Evolutionary conservation across 2,329 filamentous ascomycete genomes (phyloP).

Genomic region (Cercospora berteroae): DNA sequence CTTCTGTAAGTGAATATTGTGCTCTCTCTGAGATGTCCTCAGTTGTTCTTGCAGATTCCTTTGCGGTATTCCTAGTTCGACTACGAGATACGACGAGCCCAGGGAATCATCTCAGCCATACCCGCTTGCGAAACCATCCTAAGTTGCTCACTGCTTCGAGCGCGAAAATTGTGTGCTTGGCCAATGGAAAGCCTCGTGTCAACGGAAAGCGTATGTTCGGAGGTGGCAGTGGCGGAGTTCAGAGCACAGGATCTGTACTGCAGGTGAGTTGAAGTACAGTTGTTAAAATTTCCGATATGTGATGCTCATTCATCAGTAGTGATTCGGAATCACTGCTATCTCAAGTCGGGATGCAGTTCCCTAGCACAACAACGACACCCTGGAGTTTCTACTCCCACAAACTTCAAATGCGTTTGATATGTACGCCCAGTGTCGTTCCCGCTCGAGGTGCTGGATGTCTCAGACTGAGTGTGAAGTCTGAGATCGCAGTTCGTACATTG

Average conservation of each 20-base stretch:
- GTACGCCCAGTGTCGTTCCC: neutral
- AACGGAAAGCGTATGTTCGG: constrained; percentile 11
- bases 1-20: constrained; percentile 9
- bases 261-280: constrained; percentile 1
- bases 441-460: neutral
- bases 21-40: constrained; percentile 1
- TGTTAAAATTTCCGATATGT: neutral
- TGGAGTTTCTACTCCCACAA: constrained; percentile 4
- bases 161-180: constrained; percentile 4
- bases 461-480: constrained; percentile 7
- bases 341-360: constrained; percentile 5
- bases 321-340: constrained; percentile 4
- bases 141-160: constrained; percentile 1
- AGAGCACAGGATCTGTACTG: neutral
- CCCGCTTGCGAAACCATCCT: neutral
- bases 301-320: neutral
- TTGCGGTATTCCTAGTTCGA: neutral
- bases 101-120: neutral
- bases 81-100: neutral
- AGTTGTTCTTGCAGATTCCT: constrained; percentile 7
- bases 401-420: constrained; percentile 4
- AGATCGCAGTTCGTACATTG: constrained; percentile 1
- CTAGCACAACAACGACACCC: neutral
- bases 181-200: constrained; percentile 1
- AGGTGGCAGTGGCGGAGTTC: neutral